phyloP scores from a whole-genome alignment of 192 early-diverging fungal species.

The Linnemannia zychae region DNA sequence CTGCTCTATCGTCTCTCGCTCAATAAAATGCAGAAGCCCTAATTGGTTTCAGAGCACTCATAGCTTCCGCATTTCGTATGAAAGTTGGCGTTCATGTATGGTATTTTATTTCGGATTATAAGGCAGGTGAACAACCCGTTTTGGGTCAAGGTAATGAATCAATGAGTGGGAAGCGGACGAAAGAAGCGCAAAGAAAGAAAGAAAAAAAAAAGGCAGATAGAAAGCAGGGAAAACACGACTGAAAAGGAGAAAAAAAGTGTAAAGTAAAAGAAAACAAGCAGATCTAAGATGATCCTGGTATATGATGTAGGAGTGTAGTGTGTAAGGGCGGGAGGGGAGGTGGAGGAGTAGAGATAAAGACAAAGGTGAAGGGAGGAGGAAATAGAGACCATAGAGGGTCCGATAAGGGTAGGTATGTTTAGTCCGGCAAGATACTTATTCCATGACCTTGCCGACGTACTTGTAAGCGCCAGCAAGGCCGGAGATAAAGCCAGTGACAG shows the following conservation, averaged over 20 bases:
- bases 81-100: not conserved
- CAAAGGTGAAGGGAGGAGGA: not conserved
- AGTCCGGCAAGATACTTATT: conserved; percentile 9
- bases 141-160: not conserved
- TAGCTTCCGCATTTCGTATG: not conserved
- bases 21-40: not conserved
- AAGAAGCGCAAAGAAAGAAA: not conserved
- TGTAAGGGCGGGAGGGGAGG: not conserved
- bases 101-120: not conserved
- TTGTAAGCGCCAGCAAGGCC: conserved; percentile 66
- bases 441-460: conserved; percentile 52
- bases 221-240: not conserved
- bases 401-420: not conserved
- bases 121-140: not conserved
- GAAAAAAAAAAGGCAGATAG: not conserved
- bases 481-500: conserved; percentile 64
- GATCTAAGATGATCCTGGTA: conserved; percentile 5
- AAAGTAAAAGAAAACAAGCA: not conserved
- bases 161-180: no score
- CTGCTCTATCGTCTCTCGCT: not conserved
- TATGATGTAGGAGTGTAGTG: not conserved
- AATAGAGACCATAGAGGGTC: not conserved
- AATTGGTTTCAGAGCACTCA: not conserved
- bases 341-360: not conserved
- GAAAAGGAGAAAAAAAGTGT: not conserved